Percentiles rank a stretch among this genome's conserved stretches.
phyloP scores from a whole-genome alignment of 1,139 yeast genomes.

The Lodderomyces metapsilosis region DNA sequence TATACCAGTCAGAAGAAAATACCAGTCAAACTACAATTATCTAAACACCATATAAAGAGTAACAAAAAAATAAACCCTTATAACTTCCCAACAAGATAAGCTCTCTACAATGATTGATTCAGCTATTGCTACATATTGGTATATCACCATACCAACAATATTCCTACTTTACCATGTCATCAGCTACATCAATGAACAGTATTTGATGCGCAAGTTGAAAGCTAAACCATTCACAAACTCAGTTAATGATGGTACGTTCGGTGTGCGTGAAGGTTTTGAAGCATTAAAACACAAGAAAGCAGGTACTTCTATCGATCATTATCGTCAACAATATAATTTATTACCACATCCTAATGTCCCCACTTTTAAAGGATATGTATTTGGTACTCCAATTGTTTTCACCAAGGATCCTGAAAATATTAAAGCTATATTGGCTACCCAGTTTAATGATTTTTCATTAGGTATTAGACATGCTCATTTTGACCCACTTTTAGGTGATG shows the following conservation, averaged over 20 bases:
- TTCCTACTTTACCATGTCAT: slow-evolving; percentile 3
- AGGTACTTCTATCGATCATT: slow-evolving; percentile 14
- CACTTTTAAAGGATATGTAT: slow-evolving; percentile 17
- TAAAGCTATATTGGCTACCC: slow-evolving; percentile 36
- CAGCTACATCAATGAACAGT: slow-evolving; percentile 1
- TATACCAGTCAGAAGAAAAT: too few relatives aligned
- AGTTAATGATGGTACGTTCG: slow-evolving; percentile 17
- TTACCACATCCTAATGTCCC: slow-evolving; percentile 13
- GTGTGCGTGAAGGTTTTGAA: slow-evolving; percentile 15
- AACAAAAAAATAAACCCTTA: background rate
- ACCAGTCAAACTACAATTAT: too few relatives aligned
- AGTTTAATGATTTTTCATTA: slow-evolving; percentile 48
- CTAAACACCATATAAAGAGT: background rate
- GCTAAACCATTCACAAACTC: slow-evolving; percentile 17
- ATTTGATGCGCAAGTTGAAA: slow-evolving; percentile 15
- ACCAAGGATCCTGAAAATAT: slow-evolving; percentile 31
- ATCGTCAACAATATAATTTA: slow-evolving; percentile 10
- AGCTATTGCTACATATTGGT: slow-evolving; percentile 9
- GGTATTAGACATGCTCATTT: slow-evolving; percentile 43
- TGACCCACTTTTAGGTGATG: slow-evolving; percentile 48
- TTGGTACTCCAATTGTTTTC: slow-evolving; percentile 18
- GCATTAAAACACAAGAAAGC: slow-evolving; percentile 14
- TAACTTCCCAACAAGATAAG: background rate
- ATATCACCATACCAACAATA: slow-evolving; percentile 1
- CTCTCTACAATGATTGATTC: background rate